phyloP scores from a whole-genome alignment of 257 asterid species.

The Thymus quinquecostatus region DNA sequence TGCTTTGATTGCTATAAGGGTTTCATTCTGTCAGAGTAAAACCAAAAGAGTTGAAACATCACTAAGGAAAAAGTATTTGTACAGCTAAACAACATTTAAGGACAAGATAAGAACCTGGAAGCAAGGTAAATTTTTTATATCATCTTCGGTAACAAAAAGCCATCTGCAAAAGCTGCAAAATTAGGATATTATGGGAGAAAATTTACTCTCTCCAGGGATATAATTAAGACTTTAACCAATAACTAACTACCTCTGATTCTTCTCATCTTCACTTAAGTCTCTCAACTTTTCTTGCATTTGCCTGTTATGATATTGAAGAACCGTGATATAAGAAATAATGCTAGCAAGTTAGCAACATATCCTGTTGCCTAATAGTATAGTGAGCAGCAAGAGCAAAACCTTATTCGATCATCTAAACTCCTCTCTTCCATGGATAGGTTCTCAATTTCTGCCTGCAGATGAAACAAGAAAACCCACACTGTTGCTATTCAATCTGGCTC shows the following conservation, averaged over 20 bases:
- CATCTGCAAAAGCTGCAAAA: conserved; percentile 53
- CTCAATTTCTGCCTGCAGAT: conserved; percentile 77
- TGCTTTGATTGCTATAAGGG: conserved; percentile 78
- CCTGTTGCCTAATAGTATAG: conserved; percentile 28
- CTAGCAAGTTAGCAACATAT: conserved; percentile 18
- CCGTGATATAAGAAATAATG: conserved; percentile 34
- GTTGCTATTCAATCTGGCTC: conserved; percentile 27
- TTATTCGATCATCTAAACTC: conserved; percentile 66
- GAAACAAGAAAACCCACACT: conserved; percentile 33
- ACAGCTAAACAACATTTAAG: conserved; percentile 17
- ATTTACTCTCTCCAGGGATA: conserved; percentile 10
- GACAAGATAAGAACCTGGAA: conserved; percentile 65
- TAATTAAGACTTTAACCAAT: conserved; percentile 26
- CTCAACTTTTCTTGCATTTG: conserved; percentile 82
- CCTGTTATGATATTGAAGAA: conserved; percentile 51
- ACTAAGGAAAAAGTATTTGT: conserved; percentile 9
- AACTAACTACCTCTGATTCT: conserved; percentile 63
- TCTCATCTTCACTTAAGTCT: conserved; percentile 77
- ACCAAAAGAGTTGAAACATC: conserved; percentile 31
- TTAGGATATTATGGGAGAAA: conserved; percentile 26
- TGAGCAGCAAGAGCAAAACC: conserved; percentile 48
- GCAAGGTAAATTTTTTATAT: conserved; percentile 75
- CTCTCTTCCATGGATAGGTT: conserved; percentile 80
- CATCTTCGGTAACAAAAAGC: conserved; percentile 94
- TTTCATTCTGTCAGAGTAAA: conserved; percentile 71